A percentile compares a stretch with the other conserved stretches of the same genome.
Evolutionary conservation across 805 yeast genomes (phyloP).

Genomic region (Maudiozyma barnettii): DNA sequence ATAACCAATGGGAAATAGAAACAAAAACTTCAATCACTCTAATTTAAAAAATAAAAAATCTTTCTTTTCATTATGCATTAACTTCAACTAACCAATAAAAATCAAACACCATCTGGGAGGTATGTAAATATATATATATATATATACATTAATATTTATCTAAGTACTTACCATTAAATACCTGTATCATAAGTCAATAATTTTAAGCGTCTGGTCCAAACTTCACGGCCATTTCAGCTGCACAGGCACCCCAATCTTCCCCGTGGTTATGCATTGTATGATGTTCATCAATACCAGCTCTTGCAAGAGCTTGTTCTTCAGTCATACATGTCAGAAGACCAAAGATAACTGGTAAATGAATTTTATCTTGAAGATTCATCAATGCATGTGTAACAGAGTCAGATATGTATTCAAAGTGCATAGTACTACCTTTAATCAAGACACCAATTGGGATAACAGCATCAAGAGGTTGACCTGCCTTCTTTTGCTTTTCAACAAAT

Average conservation of each 20-base stretch:
- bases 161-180: neutral
- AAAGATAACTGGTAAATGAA: conserved; percentile 75
- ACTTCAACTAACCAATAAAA: neutral
- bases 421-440: conserved; percentile 89
- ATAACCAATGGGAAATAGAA: neutral
- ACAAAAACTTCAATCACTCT: too few species aligned
- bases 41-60: too few species aligned
- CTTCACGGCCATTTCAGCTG: conserved; percentile 81
- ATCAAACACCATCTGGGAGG: neutral
- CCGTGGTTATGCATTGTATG: conserved; percentile 83
- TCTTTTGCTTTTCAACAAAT: conserved; percentile 37
- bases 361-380: conserved; percentile 67
- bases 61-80: too few species aligned
- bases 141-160: neutral
- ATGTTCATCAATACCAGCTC: conserved; percentile 78
- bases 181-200: neutral
- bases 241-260: conserved; percentile 98
- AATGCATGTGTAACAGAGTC: conserved; percentile 79
- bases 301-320: conserved; percentile 83
- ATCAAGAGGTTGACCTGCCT: conserved; percentile 47
- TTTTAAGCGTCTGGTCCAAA: conserved; percentile 23
- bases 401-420: conserved; percentile 97
- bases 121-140: neutral
- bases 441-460: conserved; percentile 92
- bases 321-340: conserved; percentile 91